Evolutionary conservation across 176 grass and related monocot genomes (phyloP), one percentile per base, ranked within the genome.

Genomic region (Oropetium thomaeum): DNA sequence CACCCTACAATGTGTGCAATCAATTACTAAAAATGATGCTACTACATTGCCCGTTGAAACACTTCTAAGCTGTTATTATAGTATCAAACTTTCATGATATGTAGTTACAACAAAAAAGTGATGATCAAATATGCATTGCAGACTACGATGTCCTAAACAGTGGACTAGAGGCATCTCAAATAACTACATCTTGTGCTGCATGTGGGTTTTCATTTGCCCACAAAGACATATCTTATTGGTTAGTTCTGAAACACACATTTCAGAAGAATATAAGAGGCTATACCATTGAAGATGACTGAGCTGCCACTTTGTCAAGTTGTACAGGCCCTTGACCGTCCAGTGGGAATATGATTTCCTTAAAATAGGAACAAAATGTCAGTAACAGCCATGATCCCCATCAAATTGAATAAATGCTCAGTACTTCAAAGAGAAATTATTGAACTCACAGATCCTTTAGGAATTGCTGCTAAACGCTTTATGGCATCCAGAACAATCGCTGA

Each of bases 301-400:
- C 58, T 31, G 58, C 58, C 58, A 60, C 58, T 60, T 60, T 60
- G 58, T 60, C 27, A 60, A 60, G 28, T 60, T 60, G 58, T 28
- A 60, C 58, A 60, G 28, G 58, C 5, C 13, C 28, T 16, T 60
- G 58, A 30, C 58, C 58, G 31, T 60, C 28, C 3, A 28, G 60
- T 76, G 88, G 84, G 85, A 99, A 99, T 86, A 99, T 89, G 58
- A 95, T 81, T 70, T 76, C 73, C 96, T 98, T 77, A 82, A 73
- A 51, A 52, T 7, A 73, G n/a, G 59, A 68, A 83, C 67, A 17
- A 26, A 75, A 63, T 60, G 52, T 71, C n/a, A 42, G 15, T 60
- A 39, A 55, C 58, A 75, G 60, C 51, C 19, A 11, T 15, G n/a
- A 61, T 58, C 23, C 39, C 25, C 25, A 73, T 31, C 7, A 0